Percentiles rank a stretch among this genome's conserved stretches.
These are phyloP conservation scores for Cladosporium phlei DNA, from an alignment of 2,329 filamentous ascomycete species.

Conservation along the genomic window DNA sequence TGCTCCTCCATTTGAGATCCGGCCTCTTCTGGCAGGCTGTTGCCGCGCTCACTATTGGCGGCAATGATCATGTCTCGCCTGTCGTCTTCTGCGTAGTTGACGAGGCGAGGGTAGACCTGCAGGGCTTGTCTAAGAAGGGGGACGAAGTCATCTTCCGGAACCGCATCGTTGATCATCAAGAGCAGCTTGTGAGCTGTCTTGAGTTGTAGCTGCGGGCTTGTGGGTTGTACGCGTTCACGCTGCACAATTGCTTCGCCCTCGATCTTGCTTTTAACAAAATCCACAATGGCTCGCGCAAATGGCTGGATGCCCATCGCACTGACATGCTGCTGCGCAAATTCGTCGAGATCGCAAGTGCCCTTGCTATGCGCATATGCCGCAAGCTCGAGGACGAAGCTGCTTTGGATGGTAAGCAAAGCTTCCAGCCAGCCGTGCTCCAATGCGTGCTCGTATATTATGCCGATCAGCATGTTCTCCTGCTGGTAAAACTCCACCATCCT, in stretches of 20 bases:
- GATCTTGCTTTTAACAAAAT: slow-evolving; percentile 80
- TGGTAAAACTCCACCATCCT: slow-evolving; percentile 75
- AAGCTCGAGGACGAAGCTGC: slow-evolving; percentile 81
- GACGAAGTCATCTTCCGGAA: slow-evolving; percentile 65
- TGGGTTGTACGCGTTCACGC: slow-evolving; percentile 44
- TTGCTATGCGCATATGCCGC: slow-evolving; percentile 79
- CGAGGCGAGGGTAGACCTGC: slow-evolving; percentile 84
- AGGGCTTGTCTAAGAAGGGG: slow-evolving; percentile 81
- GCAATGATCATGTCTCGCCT: slow-evolving; percentile 83
- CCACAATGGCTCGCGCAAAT: slow-evolving; percentile 66
- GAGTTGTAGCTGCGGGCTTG: slow-evolving; percentile 39
- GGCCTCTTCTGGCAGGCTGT: slow-evolving; percentile 70
- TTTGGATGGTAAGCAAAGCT: slow-evolving; percentile 70
- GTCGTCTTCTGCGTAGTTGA: slow-evolving; percentile 85
- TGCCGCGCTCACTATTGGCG: slow-evolving; percentile 73
- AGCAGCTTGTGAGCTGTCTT: slow-evolving; percentile 80
- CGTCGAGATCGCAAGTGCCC: slow-evolving; percentile 70
- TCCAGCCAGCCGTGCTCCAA: slow-evolving; percentile 79
- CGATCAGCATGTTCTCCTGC: slow-evolving; percentile 61
- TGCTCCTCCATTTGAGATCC: slow-evolving; percentile 94
- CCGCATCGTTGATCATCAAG: slow-evolving; percentile 63
- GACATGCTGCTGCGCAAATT: slow-evolving; percentile 71
- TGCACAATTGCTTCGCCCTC: slow-evolving; percentile 73
- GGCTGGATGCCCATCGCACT: slow-evolving; percentile 37
- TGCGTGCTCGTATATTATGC: slow-evolving; percentile 72